Base-by-base conservation (phyloP, 805 yeast genomes). In the Cyberlindnera lachancei region DNA sequence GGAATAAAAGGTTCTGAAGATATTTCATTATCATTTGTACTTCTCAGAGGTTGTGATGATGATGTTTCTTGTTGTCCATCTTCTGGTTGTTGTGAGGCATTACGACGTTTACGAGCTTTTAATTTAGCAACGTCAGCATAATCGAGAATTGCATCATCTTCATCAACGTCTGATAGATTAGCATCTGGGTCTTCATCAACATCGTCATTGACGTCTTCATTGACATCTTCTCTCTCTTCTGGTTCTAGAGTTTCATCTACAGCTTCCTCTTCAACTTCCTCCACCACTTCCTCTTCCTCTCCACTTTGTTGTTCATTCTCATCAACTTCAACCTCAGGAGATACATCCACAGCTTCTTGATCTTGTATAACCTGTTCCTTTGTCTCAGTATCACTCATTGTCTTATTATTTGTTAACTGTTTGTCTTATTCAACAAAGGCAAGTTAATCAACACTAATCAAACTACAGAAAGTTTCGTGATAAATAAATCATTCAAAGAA, bases 61-160 rank as follows among this genome's bases (percentile, higher is more conserved):
- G n/a, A n/a, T n/a, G n/a, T n/a, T n/a, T n/a, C n/a, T n/a, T n/a
- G n/a, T n/a, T n/a, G n/a, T n/a, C n/a, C n/a, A n/a, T n/a, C n/a
- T n/a, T n/a, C n/a, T 9, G 31, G 27, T 15, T 36, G 35, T 21
- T 28, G 25, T 18, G 16, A 17, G 12, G 31, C 40, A 14, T 27
- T 35, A 2, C 41, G 23, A 25, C 54, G 51, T 27, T 45, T 50
- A 18, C 44, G 32, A 10, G 46, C 40, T 30, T 42, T 47, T 30
- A 45, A 23, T 20, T 35, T 35, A 17, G 36, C 25, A 9, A 49
- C 21, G 33, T 53, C 47, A 10, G 47, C 54, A 5, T 56, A 55
- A 25, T 60, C 65, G 9, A 47, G 14, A 18, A 43, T 36, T 6
- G 29, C 36, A 14, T 32, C 36, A 4, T 33, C 37, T 3, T 31